These are phyloP conservation scores for Aureobasidium leucospermi DNA, from an alignment of 2,329 filamentous ascomycete genomes.

Conservation along the genomic window DNA sequence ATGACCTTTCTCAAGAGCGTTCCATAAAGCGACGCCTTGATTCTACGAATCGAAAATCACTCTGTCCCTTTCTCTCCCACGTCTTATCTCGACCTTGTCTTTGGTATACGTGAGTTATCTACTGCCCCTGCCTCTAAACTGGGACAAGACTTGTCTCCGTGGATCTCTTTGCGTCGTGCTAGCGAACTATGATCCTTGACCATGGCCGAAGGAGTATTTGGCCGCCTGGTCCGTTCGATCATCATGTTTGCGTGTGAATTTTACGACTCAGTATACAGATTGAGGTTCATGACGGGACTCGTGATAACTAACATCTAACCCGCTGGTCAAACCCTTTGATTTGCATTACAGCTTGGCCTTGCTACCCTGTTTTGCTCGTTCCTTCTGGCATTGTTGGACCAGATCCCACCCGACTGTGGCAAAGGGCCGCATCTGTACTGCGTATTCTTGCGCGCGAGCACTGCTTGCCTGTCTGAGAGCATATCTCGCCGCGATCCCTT, in stretches of 20 bases:
- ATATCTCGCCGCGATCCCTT: constrained; percentile 87
- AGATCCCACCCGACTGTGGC: constrained; percentile 72
- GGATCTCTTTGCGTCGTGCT: neutral
- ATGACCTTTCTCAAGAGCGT: neutral
- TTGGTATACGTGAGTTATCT: neutral
- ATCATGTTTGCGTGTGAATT: too few species aligned
- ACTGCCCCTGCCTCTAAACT: neutral
- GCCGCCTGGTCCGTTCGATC: too few species aligned
- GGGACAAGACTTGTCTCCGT: neutral
- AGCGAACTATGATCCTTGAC: too few species aligned
- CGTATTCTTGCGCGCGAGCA: constrained; percentile 68
- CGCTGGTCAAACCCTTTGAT: too few species aligned
- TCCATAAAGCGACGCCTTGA: neutral
- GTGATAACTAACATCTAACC: too few species aligned
- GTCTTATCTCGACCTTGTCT: neutral
- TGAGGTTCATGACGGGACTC: too few species aligned
- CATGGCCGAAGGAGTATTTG: too few species aligned
- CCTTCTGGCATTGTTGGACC: constrained; percentile 43
- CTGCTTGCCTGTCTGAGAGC: constrained; percentile 81
- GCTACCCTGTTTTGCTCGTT: constrained; percentile 19
- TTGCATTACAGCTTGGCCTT: constrained; percentile 29
- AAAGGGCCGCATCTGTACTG: constrained; percentile 59
- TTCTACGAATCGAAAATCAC: neutral
- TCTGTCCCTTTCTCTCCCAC: neutral
- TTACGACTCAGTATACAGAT: too few species aligned